Evolutionary conservation across 202 grass and related monocot genomes (phyloP), one percentile per base, ranked within the genome.

Genomic region (Schoenoplectus triqueter): DNA sequence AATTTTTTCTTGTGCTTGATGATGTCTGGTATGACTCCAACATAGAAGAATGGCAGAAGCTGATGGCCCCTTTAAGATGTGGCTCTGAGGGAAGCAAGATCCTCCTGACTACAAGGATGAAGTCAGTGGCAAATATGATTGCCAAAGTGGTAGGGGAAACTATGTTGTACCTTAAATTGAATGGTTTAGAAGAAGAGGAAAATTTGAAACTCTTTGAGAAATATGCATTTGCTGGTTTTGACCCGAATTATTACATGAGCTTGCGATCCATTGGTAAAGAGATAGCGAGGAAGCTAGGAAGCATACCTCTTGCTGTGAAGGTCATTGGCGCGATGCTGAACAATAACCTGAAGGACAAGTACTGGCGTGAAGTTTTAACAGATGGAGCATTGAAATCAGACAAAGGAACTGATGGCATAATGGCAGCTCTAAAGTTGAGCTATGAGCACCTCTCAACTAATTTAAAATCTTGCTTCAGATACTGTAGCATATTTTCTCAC

Each of bases 401-500:
- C 55, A 93, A 60, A 49, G 65, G 73, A 45, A 52, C 45, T 66
- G 56, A 69, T 61, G 68, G 80, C 84, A 87, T 13, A 3, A 73
- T 88, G 0, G 88, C 5, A 59, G 77, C 82, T 73, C 14, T 90
- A 17, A 73, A 11, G 61, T 52, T 84, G 45, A 89, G 87, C 64
- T 92, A 92, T 48, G 42, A 87, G 56, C 52, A 80, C 13, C 82
- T 92, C 19, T 18, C 52, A 14, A 8, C 14, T 3, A 61, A 86
- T 5, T 31, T 83, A 44, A 79, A 84, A 57, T 70, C 71, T 41
- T 92, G 90, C 66, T 87, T 92, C 4, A 78, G 55, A 0, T 87
- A 73, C 42, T 92, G 85, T 79, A 85, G 87, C 64, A 62, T 92
- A 86, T 89, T 89, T 80, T 85, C 90, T 11, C 75, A 69, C 17